phyloP scores from a whole-genome alignment of 2,329 filamentous ascomycete species.

The Pyrenochaeta sp. region DNA sequence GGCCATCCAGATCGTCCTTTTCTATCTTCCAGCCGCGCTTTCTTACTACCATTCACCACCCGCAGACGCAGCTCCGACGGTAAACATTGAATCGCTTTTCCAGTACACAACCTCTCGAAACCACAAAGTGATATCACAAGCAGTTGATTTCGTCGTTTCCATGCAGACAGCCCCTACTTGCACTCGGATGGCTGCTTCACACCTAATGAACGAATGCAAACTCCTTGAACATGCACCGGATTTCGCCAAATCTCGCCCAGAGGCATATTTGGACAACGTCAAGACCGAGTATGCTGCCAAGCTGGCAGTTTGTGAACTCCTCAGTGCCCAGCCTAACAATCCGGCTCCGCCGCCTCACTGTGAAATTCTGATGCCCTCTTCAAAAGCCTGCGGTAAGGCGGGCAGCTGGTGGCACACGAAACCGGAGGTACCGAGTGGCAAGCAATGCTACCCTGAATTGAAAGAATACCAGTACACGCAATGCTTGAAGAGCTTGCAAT shows the following conservation, averaged over 20 bases:
- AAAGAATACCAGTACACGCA: conserved; percentile 52
- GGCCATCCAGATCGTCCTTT: background rate
- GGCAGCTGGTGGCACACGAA: conserved; percentile 33
- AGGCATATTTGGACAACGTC: conserved; percentile 45
- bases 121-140: conserved; percentile 32
- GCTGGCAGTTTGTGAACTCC: conserved; percentile 70
- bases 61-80: conserved; percentile 20
- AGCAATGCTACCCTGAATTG: conserved; percentile 46
- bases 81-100: conserved; percentile 31
- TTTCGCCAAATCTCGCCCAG: conserved; percentile 35
- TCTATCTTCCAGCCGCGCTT: conserved; percentile 1
- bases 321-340: conserved; percentile 54
- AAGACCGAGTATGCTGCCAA: conserved; percentile 69
- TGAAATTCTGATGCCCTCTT: conserved; percentile 55
- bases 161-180: conserved; percentile 52
- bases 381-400: conserved; percentile 38
- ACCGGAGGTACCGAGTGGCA: conserved; percentile 16
- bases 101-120: conserved; percentile 33
- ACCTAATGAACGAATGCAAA: conserved; percentile 63
- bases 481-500: conserved; percentile 64
- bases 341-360: conserved; percentile 62
- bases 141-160: conserved; percentile 32
- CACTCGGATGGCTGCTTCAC: conserved; percentile 60
- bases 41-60: conserved; percentile 25
- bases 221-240: conserved; percentile 51